Evolutionary conservation across 306 rosid species (phyloP).

Genomic region (Chamaecrista fasciculata): DNA sequence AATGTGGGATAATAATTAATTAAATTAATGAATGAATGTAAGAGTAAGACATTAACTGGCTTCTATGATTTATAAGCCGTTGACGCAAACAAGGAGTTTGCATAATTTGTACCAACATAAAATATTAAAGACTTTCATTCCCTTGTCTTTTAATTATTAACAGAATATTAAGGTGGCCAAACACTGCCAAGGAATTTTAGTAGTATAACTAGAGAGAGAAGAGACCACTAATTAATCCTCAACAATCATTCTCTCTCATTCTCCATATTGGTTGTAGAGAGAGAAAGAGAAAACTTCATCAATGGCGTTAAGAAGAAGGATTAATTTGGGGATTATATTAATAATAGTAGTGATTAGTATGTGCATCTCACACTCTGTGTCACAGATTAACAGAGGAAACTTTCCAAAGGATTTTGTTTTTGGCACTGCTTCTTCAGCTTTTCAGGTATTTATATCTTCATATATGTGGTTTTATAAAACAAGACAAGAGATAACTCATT

Average conservation of each 20-base stretch:
- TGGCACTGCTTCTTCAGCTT: conserved; percentile 88
- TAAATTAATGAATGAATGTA: too few species aligned
- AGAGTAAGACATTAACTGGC: too few species aligned
- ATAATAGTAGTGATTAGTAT: conserved; percentile 9
- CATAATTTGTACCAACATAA: neutral
- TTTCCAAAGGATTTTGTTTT: conserved; percentile 80
- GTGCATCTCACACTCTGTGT: neutral
- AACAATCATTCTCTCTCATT: too few species aligned
- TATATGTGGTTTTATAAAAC: too few species aligned
- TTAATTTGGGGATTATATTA: conserved; percentile 19
- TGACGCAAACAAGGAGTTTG: neutral
- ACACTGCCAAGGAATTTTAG: neutral
- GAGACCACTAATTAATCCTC: too few species aligned
- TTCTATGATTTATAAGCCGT: too few species aligned
- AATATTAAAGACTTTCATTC: too few species aligned
- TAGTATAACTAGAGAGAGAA: too few species aligned
- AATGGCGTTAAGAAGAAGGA: conserved; percentile 40
- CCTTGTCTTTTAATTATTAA: too few species aligned
- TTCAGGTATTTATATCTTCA: conserved; percentile 51
- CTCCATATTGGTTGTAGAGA: too few species aligned
- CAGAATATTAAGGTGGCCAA: neutral
- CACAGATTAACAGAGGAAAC: conserved; percentile 48
- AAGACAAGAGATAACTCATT: too few species aligned
- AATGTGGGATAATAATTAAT: too few species aligned
- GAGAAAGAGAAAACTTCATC: neutral